Conservation (phyloP, 2,329 filamentous ascomycete genomes). For the Hyphodiscus sp. region DNA sequence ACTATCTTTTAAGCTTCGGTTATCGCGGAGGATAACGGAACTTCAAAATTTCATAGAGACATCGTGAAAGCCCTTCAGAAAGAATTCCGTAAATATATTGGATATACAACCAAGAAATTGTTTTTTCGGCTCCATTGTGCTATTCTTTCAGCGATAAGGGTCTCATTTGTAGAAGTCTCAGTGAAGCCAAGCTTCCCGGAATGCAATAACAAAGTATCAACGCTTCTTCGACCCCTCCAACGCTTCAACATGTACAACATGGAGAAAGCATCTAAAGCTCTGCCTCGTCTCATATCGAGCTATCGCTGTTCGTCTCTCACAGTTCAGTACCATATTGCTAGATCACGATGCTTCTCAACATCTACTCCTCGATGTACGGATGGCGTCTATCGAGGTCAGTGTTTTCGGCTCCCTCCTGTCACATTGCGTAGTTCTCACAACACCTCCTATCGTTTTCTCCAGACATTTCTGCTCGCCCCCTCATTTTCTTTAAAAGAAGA, state of each 20-base stretch:
- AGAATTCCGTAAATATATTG: neutral
- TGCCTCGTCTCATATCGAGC: neutral
- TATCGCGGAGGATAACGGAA: neutral
- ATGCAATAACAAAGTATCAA: neutral
- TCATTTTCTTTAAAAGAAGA: too few relatives aligned
- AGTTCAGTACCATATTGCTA: neutral
- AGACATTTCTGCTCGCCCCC: too few relatives aligned
- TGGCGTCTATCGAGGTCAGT: conserved; percentile 44
- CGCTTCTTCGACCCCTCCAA: neutral
- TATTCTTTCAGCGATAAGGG: neutral
- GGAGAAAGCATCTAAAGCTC: neutral
- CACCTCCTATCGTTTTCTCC: too few relatives aligned
- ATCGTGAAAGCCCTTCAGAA: neutral
- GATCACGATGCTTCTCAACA: neutral
- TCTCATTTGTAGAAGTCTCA: neutral
- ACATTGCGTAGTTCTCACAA: too few relatives aligned
- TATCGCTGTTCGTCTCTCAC: neutral
- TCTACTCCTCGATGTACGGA: conserved; percentile 4
- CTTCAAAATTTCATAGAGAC: neutral
- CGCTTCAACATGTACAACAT: neutral
- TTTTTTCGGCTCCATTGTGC: neutral
- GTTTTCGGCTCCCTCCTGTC: too few relatives aligned
- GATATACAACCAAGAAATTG: neutral
- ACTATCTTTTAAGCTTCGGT: neutral
- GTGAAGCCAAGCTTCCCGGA: neutral